Evolutionary conservation across 441 rosid species (phyloP), one percentile per base, ranked within the genome.

Genomic region (Raphanus hybrid): DNA sequence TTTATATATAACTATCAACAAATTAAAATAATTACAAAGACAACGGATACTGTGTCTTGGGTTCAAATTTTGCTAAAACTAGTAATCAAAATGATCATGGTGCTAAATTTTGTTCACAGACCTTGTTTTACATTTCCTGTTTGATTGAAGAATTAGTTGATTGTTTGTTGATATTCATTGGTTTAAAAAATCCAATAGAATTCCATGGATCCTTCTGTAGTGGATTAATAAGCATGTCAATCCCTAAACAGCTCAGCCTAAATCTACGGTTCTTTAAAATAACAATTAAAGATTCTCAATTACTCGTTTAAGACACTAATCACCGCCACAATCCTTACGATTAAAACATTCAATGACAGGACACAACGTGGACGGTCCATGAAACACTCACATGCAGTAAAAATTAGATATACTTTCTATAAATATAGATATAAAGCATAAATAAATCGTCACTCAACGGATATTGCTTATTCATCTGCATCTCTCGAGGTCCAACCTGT

Each of bases 171-270:
- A 63, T 23, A 63, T 54, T 69, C 7, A 54, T 69, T 65, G 15
- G 32, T 70, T 65, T 57, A 8, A 70, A 69, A 70, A 64, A 58
- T 64, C 55, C 69, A 79, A 70, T 58, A 79, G 68, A 79, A 69
- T 43, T 69, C 35, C 6, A 1, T 37, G 60, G 76, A 79, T 70
- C 39, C 65, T 75, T 70, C 73, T 48, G 15, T 45, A 45, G 41
- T 64, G 59, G 37, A 11, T 54, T 32, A 57, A 43, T 32, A 77
- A 77, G 84, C 83, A 86, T 72, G 70, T 70, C 83, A 78, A 76
- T 80, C 78, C 70, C 62, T 16, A 76, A 79, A 74, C 90, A 86
- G 79, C 87, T 86, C 81, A 68, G 81, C 82, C 78, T 77, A 62
- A 57, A 71, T 70, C 71, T 63, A 78, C 71, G 29, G 62, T 65